phyloP scores from a whole-genome alignment of 2,329 filamentous ascomycete species.

The Diaporthe nobilis region DNA sequence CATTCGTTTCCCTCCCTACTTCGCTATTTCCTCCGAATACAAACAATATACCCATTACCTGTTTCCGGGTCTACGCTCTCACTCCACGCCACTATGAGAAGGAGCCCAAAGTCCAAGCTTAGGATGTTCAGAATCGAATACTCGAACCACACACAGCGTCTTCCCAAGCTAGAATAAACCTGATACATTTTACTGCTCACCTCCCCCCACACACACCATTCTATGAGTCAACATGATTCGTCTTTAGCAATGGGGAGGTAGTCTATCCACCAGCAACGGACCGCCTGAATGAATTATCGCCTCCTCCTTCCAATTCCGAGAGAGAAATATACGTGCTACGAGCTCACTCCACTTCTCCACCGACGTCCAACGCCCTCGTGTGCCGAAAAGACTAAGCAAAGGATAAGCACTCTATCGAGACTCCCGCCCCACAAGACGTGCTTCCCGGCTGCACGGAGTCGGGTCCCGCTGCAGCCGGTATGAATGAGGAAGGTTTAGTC shows the following conservation, averaged over 20 bases:
- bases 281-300: neutral
- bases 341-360: slow-evolving; percentile 12
- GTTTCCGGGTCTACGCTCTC: neutral
- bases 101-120: neutral
- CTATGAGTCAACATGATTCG: neutral
- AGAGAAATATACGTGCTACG: slow-evolving; percentile 8
- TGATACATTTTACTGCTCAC: neutral
- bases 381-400: neutral
- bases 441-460: slow-evolving; percentile 25
- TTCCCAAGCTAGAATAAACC: neutral
- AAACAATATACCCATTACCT: neutral
- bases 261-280: neutral
- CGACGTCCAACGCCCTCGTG: neutral
- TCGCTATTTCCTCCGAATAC: neutral
- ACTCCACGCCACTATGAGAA: neutral
- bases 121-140: neutral
- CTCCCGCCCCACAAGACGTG: slow-evolving; percentile 22
- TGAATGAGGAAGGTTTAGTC: neutral
- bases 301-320: neutral
- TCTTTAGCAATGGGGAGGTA: neutral
- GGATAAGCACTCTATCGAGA: neutral
- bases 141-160: neutral
- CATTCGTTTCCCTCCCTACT: too few species aligned
- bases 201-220: neutral
- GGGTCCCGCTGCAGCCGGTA: slow-evolving; percentile 15